These are phyloP conservation scores for Delitschia confertaspora DNA, from an alignment of 495 filamentous ascomycete species.

Conservation along the genomic window DNA sequence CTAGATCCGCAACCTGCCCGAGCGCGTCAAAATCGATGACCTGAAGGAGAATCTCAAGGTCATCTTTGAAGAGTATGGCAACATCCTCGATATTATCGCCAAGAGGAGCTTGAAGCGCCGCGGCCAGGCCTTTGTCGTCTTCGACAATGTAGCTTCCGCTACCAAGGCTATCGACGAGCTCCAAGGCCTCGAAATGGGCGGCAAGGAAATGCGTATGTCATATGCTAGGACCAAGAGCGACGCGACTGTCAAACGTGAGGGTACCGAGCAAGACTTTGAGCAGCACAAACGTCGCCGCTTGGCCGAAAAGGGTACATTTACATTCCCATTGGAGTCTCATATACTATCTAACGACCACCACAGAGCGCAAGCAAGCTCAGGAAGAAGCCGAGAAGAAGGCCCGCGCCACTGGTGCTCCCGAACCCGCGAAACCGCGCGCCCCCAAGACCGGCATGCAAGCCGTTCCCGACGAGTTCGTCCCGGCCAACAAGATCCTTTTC, in stretches of 20 bases:
- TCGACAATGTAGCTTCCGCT: constrained; percentile 68
- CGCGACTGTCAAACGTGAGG: constrained; percentile 65
- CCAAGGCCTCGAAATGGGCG: constrained; percentile 78
- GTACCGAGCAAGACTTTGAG: constrained; percentile 76
- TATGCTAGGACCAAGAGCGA: constrained; percentile 83
- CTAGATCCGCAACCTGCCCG: constrained; percentile 85
- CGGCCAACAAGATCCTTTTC: constrained; percentile 97
- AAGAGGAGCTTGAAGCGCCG: constrained; percentile 89
- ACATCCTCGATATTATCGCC: constrained; percentile 80
- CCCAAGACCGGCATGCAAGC: constrained; percentile 71
- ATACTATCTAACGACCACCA: constrained; percentile 6
- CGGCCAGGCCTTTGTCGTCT: constrained; percentile 95
- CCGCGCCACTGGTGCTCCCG: constrained; percentile 46
- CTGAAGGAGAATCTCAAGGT: constrained; percentile 65
- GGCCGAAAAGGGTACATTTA: constrained; percentile 75
- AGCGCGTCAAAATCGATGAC: constrained; percentile 73
- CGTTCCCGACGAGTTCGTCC: constrained; percentile 92
- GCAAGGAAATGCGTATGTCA: constrained; percentile 81
- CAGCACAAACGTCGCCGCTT: constrained; percentile 73
- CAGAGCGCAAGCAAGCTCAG: constrained; percentile 86
- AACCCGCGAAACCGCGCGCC: constrained; percentile 49
- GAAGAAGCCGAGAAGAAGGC: constrained; percentile 79
- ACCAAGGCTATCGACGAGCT: constrained; percentile 76
- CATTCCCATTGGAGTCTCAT: not conserved
- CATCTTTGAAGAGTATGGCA: constrained; percentile 88